Conservation (phyloP, 441 rosid species). For the Sinapis alba region DNA sequence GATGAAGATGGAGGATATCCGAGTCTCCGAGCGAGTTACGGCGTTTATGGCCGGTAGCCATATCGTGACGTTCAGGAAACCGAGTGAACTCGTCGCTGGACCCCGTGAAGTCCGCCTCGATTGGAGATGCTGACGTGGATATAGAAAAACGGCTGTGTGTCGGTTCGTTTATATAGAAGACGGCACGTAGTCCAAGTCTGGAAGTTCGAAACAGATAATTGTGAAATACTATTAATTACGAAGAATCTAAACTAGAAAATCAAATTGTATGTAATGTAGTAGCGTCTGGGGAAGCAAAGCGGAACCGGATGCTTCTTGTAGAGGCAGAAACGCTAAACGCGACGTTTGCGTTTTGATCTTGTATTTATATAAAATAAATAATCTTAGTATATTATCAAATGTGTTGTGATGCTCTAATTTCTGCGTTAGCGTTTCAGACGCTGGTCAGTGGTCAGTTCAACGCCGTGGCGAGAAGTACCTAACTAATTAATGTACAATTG, state of each 20-base stretch:
- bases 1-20: conserved; percentile 80
- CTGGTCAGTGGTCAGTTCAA: not conserved
- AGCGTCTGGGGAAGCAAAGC: conserved; percentile 42
- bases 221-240: conserved; percentile 25
- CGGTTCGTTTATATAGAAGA: conserved; percentile 12
- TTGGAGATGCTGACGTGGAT: conserved; percentile 71
- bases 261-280: not conserved
- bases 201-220: conserved; percentile 20
- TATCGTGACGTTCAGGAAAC: conserved; percentile 82
- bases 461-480: not conserved
- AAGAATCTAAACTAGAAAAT: conserved; percentile 2
- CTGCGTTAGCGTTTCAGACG: conserved; percentile 18
- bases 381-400: not conserved
- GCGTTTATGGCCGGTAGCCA: conserved; percentile 94
- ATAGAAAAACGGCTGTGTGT: not conserved
- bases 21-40: conserved; percentile 80
- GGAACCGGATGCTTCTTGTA: conserved; percentile 35
- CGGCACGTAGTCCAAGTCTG: conserved; percentile 22
- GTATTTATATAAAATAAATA: conserved; percentile 22
- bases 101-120: conserved; percentile 80
- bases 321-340: conserved; percentile 26
- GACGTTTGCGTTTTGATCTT: conserved; percentile 27
- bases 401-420: not conserved
- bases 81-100: conserved; percentile 59
- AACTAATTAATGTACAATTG: not conserved